Percentiles rank a stretch among this genome's conserved stretches.
Conservation (phyloP, 2,329 filamentous ascomycete genomes). For the Elsinoe batatas region DNA sequence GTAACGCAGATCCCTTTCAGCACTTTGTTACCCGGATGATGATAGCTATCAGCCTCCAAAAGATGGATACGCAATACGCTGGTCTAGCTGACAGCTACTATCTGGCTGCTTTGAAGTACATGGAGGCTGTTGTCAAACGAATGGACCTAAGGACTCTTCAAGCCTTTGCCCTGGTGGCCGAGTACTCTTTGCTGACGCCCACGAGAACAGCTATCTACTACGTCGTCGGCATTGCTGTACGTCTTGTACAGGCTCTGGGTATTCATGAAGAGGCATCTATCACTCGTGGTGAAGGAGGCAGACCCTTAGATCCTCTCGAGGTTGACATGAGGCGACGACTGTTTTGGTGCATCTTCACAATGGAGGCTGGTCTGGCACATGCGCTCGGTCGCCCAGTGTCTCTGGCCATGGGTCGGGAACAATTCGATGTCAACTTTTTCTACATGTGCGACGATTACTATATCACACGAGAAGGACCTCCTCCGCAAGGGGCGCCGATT, state of each 20-base stretch:
- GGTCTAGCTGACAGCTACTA: conserved; percentile 93
- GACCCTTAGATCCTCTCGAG: conserved; percentile 58
- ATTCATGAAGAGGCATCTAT: conserved; percentile 86
- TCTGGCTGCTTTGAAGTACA: conserved; percentile 71
- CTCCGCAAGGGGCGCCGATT: conserved; percentile 56
- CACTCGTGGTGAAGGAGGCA: conserved; percentile 49
- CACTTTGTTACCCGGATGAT: conserved; percentile 87
- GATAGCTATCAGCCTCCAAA: conserved; percentile 88
- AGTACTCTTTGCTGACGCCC: conserved; percentile 86
- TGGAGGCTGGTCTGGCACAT: conserved; percentile 83
- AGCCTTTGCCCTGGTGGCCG: conserved; percentile 75
- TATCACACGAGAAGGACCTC: conserved; percentile 63
- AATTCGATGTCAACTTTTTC: conserved; percentile 80
- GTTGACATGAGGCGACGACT: conserved; percentile 83
- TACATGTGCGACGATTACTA: conserved; percentile 70
- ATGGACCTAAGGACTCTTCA: conserved; percentile 87
- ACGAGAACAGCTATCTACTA: conserved; percentile 90
- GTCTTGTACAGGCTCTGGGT: conserved; percentile 80
- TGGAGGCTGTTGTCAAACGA: conserved; percentile 73
- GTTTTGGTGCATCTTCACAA: conserved; percentile 77
- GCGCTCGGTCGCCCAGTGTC: conserved; percentile 79
- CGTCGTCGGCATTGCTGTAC: conserved; percentile 76
- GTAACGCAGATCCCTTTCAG: conserved; percentile 62
- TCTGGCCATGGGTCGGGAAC: conserved; percentile 71
- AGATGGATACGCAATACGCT: conserved; percentile 80